These are phyloP conservation scores for Ophiorrhiza pumila DNA, from an alignment of 257 asterid species.

Conservation along the genomic window DNA sequence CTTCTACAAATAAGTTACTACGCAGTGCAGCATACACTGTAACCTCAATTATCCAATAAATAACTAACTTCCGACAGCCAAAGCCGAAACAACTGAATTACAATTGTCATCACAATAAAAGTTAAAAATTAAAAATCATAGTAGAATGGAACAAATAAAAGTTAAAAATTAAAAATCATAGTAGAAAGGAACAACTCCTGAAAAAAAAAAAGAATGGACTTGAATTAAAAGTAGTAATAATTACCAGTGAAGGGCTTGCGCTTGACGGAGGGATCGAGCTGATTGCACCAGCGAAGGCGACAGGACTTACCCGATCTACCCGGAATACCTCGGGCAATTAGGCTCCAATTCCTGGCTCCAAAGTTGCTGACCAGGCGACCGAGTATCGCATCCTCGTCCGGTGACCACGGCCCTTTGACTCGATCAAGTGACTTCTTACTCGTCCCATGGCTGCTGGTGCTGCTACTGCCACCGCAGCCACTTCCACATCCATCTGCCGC, in stretches of 20 bases:
- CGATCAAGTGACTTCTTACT: conserved; percentile 45
- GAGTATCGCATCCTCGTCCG: conserved; percentile 70
- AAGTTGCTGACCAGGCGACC: conserved; percentile 58
- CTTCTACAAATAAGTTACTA: background rate
- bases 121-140: background rate
- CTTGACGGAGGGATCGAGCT: conserved; percentile 78
- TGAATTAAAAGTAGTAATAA: background rate
- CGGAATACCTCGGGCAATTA: conserved; percentile 81
- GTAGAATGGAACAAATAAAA: background rate
- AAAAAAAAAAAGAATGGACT: background rate
- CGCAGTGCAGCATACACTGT: background rate
- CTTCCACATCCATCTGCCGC: conserved; percentile 33
- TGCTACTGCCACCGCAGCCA: conserved; percentile 27
- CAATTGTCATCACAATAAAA: background rate
- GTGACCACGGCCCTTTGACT: conserved; percentile 95
- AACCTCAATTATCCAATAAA: no score
- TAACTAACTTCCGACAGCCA: no score
- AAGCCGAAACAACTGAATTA: background rate
- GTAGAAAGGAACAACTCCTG: background rate
- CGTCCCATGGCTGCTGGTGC: conserved; percentile 27
- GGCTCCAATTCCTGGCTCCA: conserved; percentile 88
- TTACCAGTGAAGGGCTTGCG: conserved; percentile 87
- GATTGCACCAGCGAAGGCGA: conserved; percentile 95
- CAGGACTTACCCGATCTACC: conserved; percentile 93
- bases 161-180: background rate